Percentiles rank a stretch among this genome's conserved stretches.
These are phyloP conservation scores for Chiua virens DNA, from an alignment of 768 basidiomycete species.

Conservation along the genomic window DNA sequence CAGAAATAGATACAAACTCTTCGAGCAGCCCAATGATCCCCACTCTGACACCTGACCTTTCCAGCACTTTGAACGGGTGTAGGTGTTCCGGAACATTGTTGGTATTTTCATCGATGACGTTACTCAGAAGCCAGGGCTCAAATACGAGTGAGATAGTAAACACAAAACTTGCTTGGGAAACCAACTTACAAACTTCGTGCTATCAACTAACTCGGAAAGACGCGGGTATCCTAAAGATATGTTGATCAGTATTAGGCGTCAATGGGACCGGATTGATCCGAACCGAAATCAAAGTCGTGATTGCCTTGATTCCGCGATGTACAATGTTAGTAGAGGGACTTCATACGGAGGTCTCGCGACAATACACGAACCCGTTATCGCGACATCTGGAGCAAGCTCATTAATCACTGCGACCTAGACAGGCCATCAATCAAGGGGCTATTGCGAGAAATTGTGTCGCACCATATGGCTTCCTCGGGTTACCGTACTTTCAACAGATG, in stretches of 20 bases:
- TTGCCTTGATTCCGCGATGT: constrained; percentile 53
- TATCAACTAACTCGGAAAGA: constrained; percentile 63
- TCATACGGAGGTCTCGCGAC: neutral
- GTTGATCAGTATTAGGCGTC: neutral
- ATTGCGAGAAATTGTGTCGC: constrained; percentile 5
- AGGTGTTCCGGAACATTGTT: constrained; percentile 60
- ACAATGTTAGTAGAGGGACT: no score
- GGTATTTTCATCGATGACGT: constrained; percentile 73
- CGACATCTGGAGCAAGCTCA: constrained; percentile 64
- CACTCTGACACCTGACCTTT: constrained; percentile 66
- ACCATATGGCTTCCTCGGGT: constrained; percentile 90
- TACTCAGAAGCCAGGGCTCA: constrained; percentile 89
- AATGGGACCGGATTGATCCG: constrained; percentile 4
- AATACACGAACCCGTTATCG: constrained; percentile 61
- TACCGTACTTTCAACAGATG: constrained; percentile 78
- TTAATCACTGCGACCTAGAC: constrained; percentile 83
- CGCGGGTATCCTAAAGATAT: constrained; percentile 55
- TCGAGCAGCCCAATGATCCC: constrained; percentile 89
- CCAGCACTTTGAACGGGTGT: constrained; percentile 62
- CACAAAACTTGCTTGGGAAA: neutral
- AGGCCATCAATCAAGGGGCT: neutral
- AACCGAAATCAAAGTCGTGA: constrained; percentile 91
- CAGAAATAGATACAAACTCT: constrained; percentile 47
- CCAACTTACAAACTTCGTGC: constrained; percentile 68
- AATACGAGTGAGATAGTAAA: neutral